Evolutionary conservation across 805 yeast genomes (phyloP).

Genomic region (baker's yeast (Saccharomyces cerevisiae)): DNA sequence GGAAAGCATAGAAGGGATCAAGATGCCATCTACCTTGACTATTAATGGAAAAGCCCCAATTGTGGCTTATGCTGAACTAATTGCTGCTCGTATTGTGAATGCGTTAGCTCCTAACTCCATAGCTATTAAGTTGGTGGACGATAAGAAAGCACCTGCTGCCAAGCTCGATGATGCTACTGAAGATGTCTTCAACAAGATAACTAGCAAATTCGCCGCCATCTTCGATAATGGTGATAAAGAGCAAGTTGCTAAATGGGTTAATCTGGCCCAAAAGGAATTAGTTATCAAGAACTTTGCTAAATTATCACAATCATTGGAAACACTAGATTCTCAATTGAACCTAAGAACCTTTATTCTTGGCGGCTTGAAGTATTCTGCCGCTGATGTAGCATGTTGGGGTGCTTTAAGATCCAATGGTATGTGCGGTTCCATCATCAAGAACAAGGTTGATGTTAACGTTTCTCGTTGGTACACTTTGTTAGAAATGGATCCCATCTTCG

Average conservation of each 20-base stretch:
- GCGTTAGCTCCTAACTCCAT: conserved; percentile 42
- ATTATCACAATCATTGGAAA: conserved; percentile 67
- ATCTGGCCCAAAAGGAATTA: conserved; percentile 58
- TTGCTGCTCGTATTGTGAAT: conserved; percentile 72
- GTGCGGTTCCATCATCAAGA: conserved; percentile 84
- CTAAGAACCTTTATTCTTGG: conserved; percentile 75
- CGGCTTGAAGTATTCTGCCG: conserved; percentile 49
- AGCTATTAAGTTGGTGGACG: conserved; percentile 62
- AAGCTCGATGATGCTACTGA: conserved; percentile 39
- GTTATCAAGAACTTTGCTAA: conserved; percentile 83
- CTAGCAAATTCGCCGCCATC: conserved; percentile 44
- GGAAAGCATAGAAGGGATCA: conserved; percentile 12
- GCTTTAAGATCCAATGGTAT: conserved; percentile 86
- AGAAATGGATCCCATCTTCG: conserved; percentile 60
- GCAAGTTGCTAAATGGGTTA: conserved; percentile 53
- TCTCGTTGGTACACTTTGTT: conserved; percentile 88
- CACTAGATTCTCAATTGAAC: conserved; percentile 74
- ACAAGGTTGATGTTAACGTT: conserved; percentile 73
- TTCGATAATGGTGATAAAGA: conserved; percentile 24
- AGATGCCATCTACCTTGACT: conserved; percentile 43
- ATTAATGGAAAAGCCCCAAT: conserved; percentile 82
- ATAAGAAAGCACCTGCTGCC: conserved; percentile 50
- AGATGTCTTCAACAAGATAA: conserved; percentile 41
- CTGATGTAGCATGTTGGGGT: conserved; percentile 91
- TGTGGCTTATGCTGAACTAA: conserved; percentile 69